Conservation (phyloP, 441 rosid species). For the Mallotus japonicus region DNA sequence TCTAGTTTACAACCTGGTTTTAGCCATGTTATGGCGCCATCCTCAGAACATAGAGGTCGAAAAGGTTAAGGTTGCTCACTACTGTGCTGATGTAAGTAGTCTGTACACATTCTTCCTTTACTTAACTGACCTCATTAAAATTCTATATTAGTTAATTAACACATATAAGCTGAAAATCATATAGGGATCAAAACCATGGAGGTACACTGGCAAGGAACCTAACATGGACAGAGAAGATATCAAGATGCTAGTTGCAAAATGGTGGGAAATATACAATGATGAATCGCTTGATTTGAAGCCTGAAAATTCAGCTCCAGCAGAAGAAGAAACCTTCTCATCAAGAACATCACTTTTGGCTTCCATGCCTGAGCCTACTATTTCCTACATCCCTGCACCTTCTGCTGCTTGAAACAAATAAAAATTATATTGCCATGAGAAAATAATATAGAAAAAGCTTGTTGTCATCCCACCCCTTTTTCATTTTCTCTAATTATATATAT, state of each 20-base stretch:
- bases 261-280: slow-evolving; percentile 75
- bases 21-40: slow-evolving; percentile 79
- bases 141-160: too few relatives aligned
- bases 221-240: slow-evolving; percentile 76
- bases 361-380: slow-evolving; percentile 44
- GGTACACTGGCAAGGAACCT: slow-evolving; percentile 62
- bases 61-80: slow-evolving; percentile 65
- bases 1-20: slow-evolving; percentile 53
- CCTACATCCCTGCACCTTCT: slow-evolving; percentile 54
- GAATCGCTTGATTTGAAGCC: slow-evolving; percentile 52
- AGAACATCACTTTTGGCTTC: slow-evolving; percentile 37
- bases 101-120: too few relatives aligned
- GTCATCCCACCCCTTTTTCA: not conserved
- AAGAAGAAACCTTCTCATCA: slow-evolving; percentile 18
- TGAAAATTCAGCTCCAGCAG: slow-evolving; percentile 4
- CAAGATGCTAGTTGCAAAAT: slow-evolving; percentile 52
- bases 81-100: slow-evolving; percentile 58
- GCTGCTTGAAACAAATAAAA: slow-evolving; percentile 46
- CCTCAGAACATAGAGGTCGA: slow-evolving; percentile 56
- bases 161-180: too few relatives aligned
- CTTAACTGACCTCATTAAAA: too few relatives aligned
- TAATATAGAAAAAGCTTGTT: slow-evolving; percentile 14
- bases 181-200: slow-evolving; percentile 57
- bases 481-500: too few relatives aligned
- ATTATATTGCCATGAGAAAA: not conserved